Percentiles rank a stretch among this genome's conserved stretches.
These are phyloP conservation scores for Leccinum ponderosum DNA, from an alignment of 1,284 basidiomycete genomes.

Conservation along the genomic window DNA sequence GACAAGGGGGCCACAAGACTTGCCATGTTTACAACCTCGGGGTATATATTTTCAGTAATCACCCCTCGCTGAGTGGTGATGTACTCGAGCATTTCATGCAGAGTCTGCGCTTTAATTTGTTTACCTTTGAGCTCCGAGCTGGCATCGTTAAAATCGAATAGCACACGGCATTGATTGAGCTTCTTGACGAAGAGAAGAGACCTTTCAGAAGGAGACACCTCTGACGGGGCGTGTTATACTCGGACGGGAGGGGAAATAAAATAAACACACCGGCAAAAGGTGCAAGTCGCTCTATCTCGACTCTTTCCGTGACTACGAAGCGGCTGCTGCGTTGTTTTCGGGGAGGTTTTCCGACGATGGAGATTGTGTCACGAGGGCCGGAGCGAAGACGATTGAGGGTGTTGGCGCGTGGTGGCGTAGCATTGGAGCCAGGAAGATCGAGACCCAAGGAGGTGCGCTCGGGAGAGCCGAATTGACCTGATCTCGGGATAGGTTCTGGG, in stretches of 20 bases:
- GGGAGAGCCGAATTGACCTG: slow-evolving; percentile 43
- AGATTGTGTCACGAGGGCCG: slow-evolving; percentile 91
- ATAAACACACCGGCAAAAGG: slow-evolving; percentile 78
- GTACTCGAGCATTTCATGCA: slow-evolving; percentile 99
- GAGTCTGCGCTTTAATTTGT: slow-evolving; percentile 97
- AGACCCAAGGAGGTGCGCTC: slow-evolving; percentile 56
- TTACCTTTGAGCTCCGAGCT: slow-evolving; percentile 95
- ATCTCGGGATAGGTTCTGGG: slow-evolving; percentile 48
- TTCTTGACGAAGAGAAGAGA: slow-evolving; percentile 94
- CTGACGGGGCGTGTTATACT: slow-evolving; percentile 43
- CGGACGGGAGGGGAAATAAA: not conserved
- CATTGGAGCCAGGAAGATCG: slow-evolving; percentile 45
- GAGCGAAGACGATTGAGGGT: slow-evolving; percentile 69
- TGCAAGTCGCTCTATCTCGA: slow-evolving; percentile 94
- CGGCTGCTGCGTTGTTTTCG: slow-evolving; percentile 95
- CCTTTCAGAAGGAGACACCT: slow-evolving; percentile 88
- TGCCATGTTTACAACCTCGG: slow-evolving; percentile 98
- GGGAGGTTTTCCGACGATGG: slow-evolving; percentile 92
- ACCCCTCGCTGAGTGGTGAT: slow-evolving; percentile 96
- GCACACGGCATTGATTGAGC: slow-evolving; percentile 92
- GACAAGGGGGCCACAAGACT: slow-evolving; percentile 26
- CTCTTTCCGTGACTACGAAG: slow-evolving; percentile 95
- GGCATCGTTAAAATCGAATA: slow-evolving; percentile 99
- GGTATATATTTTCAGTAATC: slow-evolving; percentile 97
- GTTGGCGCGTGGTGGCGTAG: slow-evolving; percentile 60